Conservation (phyloP, 75 land plant species). For the Cryptomeria japonica region DNA sequence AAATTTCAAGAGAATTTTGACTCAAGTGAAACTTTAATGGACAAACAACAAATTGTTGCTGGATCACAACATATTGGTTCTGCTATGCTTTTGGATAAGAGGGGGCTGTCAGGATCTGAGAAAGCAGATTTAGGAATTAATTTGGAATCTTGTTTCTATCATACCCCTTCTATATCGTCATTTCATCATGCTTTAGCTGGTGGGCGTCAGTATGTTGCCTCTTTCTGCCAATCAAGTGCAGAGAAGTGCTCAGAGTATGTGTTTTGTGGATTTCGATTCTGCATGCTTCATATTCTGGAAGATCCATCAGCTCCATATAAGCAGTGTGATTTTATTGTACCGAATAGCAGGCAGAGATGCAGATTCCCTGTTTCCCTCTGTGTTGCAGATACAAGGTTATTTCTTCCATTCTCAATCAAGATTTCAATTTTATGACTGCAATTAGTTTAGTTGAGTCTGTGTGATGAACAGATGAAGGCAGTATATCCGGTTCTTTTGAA, state of each 20-base stretch:
- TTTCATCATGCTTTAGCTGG: not conserved
- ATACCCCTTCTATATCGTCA: not conserved
- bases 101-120: not conserved
- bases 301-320: conserved; percentile 34
- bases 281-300: conserved; percentile 32
- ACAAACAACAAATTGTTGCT: not conserved
- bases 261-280: conserved; percentile 19
- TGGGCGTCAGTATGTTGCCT: conserved; percentile 11
- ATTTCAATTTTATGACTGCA: not conserved
- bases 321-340: conserved; percentile 28
- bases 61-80: not conserved
- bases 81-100: not conserved
- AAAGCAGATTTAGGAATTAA: not conserved
- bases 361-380: conserved; percentile 22
- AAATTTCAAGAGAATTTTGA: not conserved
- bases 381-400: conserved; percentile 17
- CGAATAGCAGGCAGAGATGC: conserved; percentile 12
- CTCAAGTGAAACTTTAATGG: not conserved
- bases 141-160: not conserved
- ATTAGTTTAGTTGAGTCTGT: not conserved
- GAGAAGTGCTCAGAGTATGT: conserved; percentile 23
- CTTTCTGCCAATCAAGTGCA: conserved; percentile 16
- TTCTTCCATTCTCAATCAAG: not conserved
- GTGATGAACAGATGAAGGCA: too few relatives aligned
- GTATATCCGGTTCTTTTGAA: not conserved